A percentile compares a stretch with the other conserved stretches of the same genome.
phyloP scores from a whole-genome alignment of 306 rosid species.

The Lathyrus aphaca region DNA sequence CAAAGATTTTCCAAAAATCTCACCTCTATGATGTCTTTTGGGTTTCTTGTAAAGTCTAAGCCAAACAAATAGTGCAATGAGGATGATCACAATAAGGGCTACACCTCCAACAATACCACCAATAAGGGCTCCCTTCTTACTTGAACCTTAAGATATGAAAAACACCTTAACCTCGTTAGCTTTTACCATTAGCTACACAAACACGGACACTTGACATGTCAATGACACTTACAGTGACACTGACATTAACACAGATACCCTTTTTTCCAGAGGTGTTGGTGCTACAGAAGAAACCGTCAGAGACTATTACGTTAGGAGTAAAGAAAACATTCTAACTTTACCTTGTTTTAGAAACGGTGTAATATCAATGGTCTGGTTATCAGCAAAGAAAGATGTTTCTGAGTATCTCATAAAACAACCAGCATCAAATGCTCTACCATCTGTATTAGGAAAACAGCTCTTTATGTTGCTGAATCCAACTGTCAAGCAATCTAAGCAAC shows the following conservation, averaged over 20 bases:
- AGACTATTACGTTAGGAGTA: neutral
- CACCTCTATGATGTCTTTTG: conserved; percentile 55
- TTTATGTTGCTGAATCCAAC: conserved; percentile 41
- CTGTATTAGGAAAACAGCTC: conserved; percentile 52
- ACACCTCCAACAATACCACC: conserved; percentile 74
- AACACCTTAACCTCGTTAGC: neutral
- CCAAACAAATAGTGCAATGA: conserved; percentile 48
- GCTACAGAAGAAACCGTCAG: no score
- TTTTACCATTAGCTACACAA: no score
- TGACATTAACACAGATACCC: no score
- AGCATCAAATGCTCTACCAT: conserved; percentile 59
- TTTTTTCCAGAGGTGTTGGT: no score
- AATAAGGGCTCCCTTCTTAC: conserved; percentile 58
- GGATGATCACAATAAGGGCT: conserved; percentile 48
- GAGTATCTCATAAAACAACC: conserved; percentile 78
- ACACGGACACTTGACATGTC: no score
- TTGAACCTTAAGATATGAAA: conserved; percentile 39
- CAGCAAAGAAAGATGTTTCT: conserved; percentile 53
- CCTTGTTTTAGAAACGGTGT: conserved; percentile 44
- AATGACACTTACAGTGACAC: no score
- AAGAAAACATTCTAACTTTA: neutral
- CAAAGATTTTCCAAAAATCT: conserved; percentile 24
- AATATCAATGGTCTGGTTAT: conserved; percentile 53
- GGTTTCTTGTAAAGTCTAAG: conserved; percentile 43
- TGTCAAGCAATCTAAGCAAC: conserved; percentile 43